phyloP scores from a whole-genome alignment of 2,329 filamentous ascomycete species.

The Lasiodiplodia gonubiensis region DNA sequence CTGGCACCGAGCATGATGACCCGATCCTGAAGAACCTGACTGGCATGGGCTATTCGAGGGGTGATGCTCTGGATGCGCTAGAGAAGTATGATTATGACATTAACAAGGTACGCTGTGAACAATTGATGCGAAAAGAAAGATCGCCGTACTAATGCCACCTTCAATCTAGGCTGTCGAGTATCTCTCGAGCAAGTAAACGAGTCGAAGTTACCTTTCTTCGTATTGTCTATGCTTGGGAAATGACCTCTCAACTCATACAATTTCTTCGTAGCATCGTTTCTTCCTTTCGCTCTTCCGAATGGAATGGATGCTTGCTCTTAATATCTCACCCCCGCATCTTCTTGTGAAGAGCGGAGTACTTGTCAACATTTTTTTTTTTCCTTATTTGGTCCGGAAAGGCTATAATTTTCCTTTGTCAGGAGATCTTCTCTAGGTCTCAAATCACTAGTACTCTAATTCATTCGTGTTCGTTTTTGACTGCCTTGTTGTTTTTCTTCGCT shows the following conservation, averaged over 20 bases:
- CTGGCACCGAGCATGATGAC: slow-evolving; percentile 83
- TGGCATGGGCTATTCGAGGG: slow-evolving; percentile 82
- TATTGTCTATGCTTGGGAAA: background rate
- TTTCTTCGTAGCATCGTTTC: background rate
- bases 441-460: slow-evolving; percentile 1
- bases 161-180: slow-evolving; percentile 8
- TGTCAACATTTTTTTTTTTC: background rate
- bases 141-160: background rate
- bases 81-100: slow-evolving; percentile 97
- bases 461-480: background rate
- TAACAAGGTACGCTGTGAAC: slow-evolving; percentile 73
- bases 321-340: background rate
- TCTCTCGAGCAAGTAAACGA: slow-evolving; percentile 8
- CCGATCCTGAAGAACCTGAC: slow-evolving; percentile 89
- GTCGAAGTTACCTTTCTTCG: background rate
- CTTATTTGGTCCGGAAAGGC: background rate
- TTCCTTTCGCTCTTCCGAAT: background rate
- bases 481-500: background rate
- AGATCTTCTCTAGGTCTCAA: background rate
- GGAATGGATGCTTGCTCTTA: background rate
- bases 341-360: background rate
- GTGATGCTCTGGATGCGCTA: slow-evolving; percentile 76
- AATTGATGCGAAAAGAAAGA: background rate
- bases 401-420: background rate
- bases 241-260: background rate